Percentiles rank a stretch among this genome's conserved stretches.
phyloP scores from a whole-genome alignment of 768 basidiomycete species.

The Boletus vinaceobasis region DNA sequence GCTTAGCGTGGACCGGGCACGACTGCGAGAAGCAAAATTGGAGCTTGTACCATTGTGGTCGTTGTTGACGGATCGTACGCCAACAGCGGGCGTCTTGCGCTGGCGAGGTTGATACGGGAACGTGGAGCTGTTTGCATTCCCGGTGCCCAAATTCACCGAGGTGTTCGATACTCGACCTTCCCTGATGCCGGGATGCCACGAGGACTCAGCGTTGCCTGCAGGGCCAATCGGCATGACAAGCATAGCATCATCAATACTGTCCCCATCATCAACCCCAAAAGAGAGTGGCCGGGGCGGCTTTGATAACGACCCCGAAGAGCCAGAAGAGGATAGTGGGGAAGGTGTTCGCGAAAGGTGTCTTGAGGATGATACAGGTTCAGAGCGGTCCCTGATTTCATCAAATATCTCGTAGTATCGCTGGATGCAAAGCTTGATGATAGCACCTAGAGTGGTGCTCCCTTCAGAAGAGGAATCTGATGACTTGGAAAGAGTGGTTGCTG shows the following conservation, averaged over 20 bases:
- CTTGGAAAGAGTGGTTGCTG: constrained; percentile 17
- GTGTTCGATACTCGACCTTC: constrained; percentile 11
- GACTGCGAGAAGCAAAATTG: constrained; percentile 37
- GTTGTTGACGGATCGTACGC: constrained; percentile 37
- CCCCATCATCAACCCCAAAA: constrained; percentile 53
- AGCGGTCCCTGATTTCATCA: constrained; percentile 72
- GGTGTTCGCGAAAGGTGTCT: constrained; percentile 25
- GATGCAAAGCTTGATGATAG: constrained; percentile 73
- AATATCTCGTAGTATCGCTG: constrained; percentile 83
- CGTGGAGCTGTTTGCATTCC: constrained; percentile 1
- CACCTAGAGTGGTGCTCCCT: constrained; percentile 63
- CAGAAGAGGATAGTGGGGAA: constrained; percentile 25
- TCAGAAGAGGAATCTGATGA: constrained; percentile 34
- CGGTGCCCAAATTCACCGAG: constrained; percentile 26
- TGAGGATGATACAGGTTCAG: constrained; percentile 48
- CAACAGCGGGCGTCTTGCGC: constrained; percentile 31
- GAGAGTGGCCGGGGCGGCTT: constrained; percentile 22
- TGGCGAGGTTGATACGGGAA: constrained; percentile 41
- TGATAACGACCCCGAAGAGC: constrained; percentile 22
- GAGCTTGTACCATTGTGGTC: constrained; percentile 23
- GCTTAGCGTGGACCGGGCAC: constrained; percentile 58
- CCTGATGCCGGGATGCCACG: constrained; percentile 7
- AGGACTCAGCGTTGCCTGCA: constrained; percentile 10
- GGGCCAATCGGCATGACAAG: constrained; percentile 70
- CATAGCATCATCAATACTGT: constrained; percentile 74